A percentile compares a stretch with the other conserved stretches of the same genome.
phyloP scores from a whole-genome alignment of 805 yeast species.

The Saccharomycopsis babjevae region DNA sequence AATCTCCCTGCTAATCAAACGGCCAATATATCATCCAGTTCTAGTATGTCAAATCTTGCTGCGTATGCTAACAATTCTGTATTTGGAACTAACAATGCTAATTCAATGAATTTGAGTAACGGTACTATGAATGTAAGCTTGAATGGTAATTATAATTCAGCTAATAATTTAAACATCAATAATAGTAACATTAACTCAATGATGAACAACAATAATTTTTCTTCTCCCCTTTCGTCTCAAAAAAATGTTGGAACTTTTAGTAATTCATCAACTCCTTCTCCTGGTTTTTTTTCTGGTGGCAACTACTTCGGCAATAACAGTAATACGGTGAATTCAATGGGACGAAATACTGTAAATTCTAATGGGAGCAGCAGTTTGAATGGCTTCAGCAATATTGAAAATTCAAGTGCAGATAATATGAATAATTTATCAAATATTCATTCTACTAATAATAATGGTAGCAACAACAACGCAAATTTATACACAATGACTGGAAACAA shows the following conservation, averaged over 20 bases:
- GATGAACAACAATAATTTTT: constrained; percentile 1
- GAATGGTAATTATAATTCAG: neutral
- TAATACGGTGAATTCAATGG: neutral
- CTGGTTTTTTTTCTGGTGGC: neutral
- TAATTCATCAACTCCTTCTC: constrained; percentile 1
- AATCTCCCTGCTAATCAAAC: neutral
- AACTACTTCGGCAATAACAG: neutral
- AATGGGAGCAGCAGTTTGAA: neutral
- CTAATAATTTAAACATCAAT: neutral
- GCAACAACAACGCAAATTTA: neutral
- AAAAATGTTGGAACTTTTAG: neutral
- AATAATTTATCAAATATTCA: neutral
- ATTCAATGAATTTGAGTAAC: neutral
- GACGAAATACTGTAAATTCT: neutral
- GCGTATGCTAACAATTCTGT: neutral
- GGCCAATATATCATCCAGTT: neutral
- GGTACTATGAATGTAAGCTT: neutral
- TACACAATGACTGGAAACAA: neutral
- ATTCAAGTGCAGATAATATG: neutral
- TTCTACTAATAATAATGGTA: neutral
- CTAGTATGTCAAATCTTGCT: neutral
- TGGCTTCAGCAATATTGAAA: neutral
- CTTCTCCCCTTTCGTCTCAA: constrained; percentile 2
- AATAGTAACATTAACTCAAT: neutral
- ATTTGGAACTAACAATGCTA: neutral